Evolutionary conservation across 164 flowering plant genomes (phyloP).

Genomic region (Saururus chinensis): DNA sequence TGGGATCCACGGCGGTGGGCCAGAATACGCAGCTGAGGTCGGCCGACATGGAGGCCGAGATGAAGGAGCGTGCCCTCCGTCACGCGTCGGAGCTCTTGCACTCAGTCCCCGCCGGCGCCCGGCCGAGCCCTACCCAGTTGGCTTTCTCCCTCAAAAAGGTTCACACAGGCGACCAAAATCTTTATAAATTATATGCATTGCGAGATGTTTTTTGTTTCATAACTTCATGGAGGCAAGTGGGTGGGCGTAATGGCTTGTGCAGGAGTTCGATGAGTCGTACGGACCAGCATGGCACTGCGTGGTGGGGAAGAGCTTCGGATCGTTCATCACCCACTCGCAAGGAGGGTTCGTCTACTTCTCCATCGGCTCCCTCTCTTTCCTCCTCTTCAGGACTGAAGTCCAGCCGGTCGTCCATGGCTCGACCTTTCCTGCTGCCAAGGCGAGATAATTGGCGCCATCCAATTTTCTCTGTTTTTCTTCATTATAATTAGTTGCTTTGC

Average conservation of each 20-base stretch:
- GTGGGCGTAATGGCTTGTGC: constrained; percentile 6
- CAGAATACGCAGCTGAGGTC: constrained; percentile 25
- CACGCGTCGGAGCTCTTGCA: constrained; percentile 17
- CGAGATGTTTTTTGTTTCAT: neutral
- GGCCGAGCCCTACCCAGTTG: constrained; percentile 8
- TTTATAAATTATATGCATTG: neutral
- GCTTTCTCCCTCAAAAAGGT: constrained; percentile 13
- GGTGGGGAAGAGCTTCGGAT: constrained; percentile 91
- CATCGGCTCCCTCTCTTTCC: constrained; percentile 66
- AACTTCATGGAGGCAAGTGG: neutral
- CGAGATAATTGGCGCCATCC: too few relatives aligned
- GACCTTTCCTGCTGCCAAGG: too few relatives aligned
- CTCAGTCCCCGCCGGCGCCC: neutral
- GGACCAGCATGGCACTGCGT: constrained; percentile 99
- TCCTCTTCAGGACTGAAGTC: constrained; percentile 82
- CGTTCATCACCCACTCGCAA: constrained; percentile 76
- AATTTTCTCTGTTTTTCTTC: too few relatives aligned
- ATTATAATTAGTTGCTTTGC: too few relatives aligned
- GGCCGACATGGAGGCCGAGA: constrained; percentile 25
- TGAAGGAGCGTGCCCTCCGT: constrained; percentile 31
- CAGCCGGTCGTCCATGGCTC: constrained; percentile 4
- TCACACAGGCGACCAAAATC: neutral
- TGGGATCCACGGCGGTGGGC: constrained; percentile 21
- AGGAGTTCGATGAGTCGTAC: constrained; percentile 83
- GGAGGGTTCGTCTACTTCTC: constrained; percentile 94